phyloP scores from a whole-genome alignment of 2,329 filamentous ascomycete species.

The Pseudogymnoascus sp. region DNA sequence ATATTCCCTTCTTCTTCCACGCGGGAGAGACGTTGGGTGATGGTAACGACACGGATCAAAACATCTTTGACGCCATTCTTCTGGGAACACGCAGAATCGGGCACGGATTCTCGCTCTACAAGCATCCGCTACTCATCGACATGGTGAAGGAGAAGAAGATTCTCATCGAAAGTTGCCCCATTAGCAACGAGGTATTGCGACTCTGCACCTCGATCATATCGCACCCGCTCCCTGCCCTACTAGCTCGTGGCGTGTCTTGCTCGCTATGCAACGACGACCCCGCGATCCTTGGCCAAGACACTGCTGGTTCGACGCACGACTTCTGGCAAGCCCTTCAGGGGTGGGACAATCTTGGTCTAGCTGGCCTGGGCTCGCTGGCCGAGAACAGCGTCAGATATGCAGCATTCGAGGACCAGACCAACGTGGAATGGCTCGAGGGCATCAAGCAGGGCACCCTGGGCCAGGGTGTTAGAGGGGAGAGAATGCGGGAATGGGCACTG shows the following conservation, averaged over 20 bases:
- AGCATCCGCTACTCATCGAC: slow-evolving; percentile 81
- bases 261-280: slow-evolving; percentile 87
- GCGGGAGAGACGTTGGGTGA: slow-evolving; percentile 81
- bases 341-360: slow-evolving; percentile 83
- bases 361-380: slow-evolving; percentile 74
- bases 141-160: slow-evolving; percentile 85
- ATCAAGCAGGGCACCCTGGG: slow-evolving; percentile 69
- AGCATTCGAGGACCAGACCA: slow-evolving; percentile 70
- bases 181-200: slow-evolving; percentile 80
- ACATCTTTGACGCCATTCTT: slow-evolving; percentile 82
- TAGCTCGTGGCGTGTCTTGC: slow-evolving; percentile 77
- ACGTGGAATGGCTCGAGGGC: slow-evolving; percentile 61
- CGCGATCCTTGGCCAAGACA: slow-evolving; percentile 75
- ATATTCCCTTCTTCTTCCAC: slow-evolving; percentile 93
- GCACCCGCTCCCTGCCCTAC: slow-evolving; percentile 73
- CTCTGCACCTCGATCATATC: slow-evolving; percentile 67
- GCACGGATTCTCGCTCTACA: slow-evolving; percentile 80
- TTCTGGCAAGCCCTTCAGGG: slow-evolving; percentile 92
- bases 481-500: slow-evolving; percentile 67
- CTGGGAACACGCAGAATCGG: slow-evolving; percentile 84
- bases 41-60: slow-evolving; percentile 65
- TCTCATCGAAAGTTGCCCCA: slow-evolving; percentile 80
- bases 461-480: slow-evolving; percentile 57
- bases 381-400: slow-evolving; percentile 92
- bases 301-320: slow-evolving; percentile 77